Evolutionary conservation across 2,329 filamentous ascomycete genomes (phyloP).

Genomic region (Sporothrix euskadiensis): DNA sequence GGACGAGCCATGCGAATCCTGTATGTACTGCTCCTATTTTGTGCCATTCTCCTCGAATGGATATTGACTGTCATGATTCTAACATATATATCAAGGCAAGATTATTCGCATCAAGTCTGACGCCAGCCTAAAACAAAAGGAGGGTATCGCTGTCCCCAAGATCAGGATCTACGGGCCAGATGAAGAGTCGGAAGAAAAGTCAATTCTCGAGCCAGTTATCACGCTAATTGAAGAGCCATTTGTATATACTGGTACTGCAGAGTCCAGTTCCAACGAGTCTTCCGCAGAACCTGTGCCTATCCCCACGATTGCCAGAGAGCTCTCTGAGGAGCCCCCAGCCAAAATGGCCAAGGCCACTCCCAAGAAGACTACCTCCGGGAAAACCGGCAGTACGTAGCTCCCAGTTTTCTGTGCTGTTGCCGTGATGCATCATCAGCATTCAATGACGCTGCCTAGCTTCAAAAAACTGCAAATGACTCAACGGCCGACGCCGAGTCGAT

Average conservation of each 20-base stretch:
- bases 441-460: not conserved
- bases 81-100: not conserved
- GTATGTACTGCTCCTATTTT: not conserved
- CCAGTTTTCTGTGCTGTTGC: not conserved
- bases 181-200: not conserved
- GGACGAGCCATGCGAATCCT: constrained; percentile 9
- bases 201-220: not conserved
- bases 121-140: not conserved
- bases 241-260: not conserved
- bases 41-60: no score
- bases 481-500: not conserved
- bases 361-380: not conserved
- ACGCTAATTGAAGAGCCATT: no score
- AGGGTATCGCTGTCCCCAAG: not conserved
- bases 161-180: no score
- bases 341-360: not conserved
- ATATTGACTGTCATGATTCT: not conserved
- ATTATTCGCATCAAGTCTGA: not conserved
- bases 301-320: not conserved
- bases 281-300: not conserved
- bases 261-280: no score
- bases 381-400: not conserved
- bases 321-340: not conserved
- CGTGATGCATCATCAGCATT: not conserved
- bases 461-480: not conserved